Base-by-base conservation (phyloP, 2,329 filamentous ascomycete species). In the Aspergillus ruber region DNA sequence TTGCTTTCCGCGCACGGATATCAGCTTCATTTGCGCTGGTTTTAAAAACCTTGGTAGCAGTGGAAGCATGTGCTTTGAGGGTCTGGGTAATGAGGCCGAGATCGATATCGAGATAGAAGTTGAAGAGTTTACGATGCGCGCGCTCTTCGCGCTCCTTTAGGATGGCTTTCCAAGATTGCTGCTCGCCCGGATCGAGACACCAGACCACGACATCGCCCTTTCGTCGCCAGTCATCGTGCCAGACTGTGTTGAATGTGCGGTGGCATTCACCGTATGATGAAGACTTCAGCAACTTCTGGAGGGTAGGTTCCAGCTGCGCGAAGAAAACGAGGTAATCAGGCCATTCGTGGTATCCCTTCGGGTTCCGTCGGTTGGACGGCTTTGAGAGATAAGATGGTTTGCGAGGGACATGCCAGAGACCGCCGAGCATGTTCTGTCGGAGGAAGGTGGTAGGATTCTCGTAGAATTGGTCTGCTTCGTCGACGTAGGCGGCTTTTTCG, bases 401-500 rank as follows among this genome's bases (percentile, higher is more conserved):
- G 1, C 55, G 60, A 15, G 64, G 67, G 20, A 67, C 45, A 38
- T 66, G 55, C 32, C 61, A 57, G 9, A 68, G 55, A 4, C 67
- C 69, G 12, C 64, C 68, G 29, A 54, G 57, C 72, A 73, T 88
- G 61, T 72, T 80, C 69, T 40, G 65, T 55, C 48, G 68, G 25
- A 90, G 62, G 59, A 88, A 91, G 0, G 53, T 55, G 27, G 54
- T 64, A 5, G 84, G 81, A 51, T 86, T 67, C 8, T 74, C 79
- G 69, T 95, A 97, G 73, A 98, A 98, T 40, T 84, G 78, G 64
- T 95, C 90, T 6, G 90, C 90, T 73, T 98, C 91, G 65, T 96
- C 90, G 13, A 85, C 73, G 68, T 98, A 98, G 2, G 62, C 62
- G 1, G 71, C 74, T 38, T 90, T 82, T 62, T 87, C 79, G 6